These are phyloP conservation scores for Paramecium tetraurelia DNA, from an alignment of 73 alveolate species.

Conservation along the genomic window DNA sequence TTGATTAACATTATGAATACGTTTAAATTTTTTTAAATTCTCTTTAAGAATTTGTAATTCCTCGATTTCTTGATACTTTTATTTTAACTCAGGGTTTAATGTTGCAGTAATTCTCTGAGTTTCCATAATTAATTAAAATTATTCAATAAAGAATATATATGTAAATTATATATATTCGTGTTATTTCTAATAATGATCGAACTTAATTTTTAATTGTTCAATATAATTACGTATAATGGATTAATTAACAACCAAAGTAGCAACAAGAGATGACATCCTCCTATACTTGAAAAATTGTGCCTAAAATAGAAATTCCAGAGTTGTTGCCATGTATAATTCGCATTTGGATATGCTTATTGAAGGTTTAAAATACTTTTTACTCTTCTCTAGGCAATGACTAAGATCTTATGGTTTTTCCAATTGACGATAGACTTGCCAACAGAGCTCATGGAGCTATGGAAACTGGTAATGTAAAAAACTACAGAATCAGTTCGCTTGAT, in stretches of 20 bases:
- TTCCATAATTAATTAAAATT: not conserved
- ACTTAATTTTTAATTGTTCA: not conserved
- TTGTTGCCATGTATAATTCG: constrained; percentile 35
- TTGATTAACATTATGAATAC: not conserved
- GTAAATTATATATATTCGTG: not conserved
- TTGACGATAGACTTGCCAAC: constrained; percentile 26
- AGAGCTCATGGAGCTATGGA: constrained; percentile 51
- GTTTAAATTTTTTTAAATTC: not conserved
- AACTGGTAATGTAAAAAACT: constrained; percentile 48
- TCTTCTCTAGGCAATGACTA: not conserved
- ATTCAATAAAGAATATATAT: not conserved
- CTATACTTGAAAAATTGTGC: not conserved
- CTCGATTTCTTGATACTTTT: constrained; percentile 14
- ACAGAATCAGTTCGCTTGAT: constrained; percentile 10
- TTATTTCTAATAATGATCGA: not conserved
- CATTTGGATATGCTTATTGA: constrained; percentile 23
- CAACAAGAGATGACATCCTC: constrained; percentile 16
- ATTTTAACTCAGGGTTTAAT: not conserved
- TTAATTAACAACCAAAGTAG: constrained; percentile 7
- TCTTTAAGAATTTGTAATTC: constrained; percentile 5
- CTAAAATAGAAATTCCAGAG: constrained; percentile 16
- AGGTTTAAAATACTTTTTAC: not conserved
- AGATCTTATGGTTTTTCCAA: constrained; percentile 38
- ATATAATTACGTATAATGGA: not conserved
- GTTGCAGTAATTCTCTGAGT: not conserved